Evolutionary conservation across 805 yeast genomes (phyloP).

Genomic region (Scheffersomyces amazonensis): DNA sequence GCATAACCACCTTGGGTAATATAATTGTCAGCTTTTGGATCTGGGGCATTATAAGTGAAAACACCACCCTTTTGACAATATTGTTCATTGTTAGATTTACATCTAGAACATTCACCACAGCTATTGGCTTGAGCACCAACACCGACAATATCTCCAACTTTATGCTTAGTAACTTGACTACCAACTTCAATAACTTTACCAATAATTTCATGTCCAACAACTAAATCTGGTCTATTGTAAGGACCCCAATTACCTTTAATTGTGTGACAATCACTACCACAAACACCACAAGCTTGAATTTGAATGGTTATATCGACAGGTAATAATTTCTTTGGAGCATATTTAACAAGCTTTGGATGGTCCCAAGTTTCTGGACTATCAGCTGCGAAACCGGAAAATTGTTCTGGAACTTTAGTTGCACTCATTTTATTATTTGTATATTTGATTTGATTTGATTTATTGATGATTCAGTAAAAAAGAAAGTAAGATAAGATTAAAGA

Average conservation of each 20-base stretch:
- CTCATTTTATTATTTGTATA: no score
- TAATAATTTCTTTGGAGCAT: slow-evolving; percentile 20
- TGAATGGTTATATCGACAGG: slow-evolving; percentile 51
- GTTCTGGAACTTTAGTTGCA: slow-evolving; percentile 13
- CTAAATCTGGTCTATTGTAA: slow-evolving; percentile 27
- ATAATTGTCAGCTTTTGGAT: slow-evolving; percentile 24
- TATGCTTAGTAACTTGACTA: slow-evolving; percentile 43
- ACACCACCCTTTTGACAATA: slow-evolving; percentile 50
- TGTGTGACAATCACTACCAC: slow-evolving; percentile 61
- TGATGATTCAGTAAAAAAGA: no score
- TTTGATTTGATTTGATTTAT: no score
- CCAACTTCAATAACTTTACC: slow-evolving; percentile 63
- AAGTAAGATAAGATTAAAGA: no score
- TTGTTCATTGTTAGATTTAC: slow-evolving; percentile 31
- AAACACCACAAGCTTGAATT: slow-evolving; percentile 60
- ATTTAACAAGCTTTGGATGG: slow-evolving; percentile 27
- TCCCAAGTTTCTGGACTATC: slow-evolving; percentile 25
- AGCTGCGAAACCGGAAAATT: slow-evolving; percentile 31
- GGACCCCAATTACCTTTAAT: slow-evolving; percentile 52
- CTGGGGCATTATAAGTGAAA: slow-evolving; percentile 50
- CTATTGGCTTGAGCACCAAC: slow-evolving; percentile 67
- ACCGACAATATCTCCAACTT: slow-evolving; percentile 75
- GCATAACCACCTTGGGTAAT: slow-evolving; percentile 48
- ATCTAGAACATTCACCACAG: slow-evolving; percentile 62
- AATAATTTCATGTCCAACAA: slow-evolving; percentile 63